These are phyloP conservation scores for Aspergillus transmontanensis DNA, from an alignment of 2,329 filamentous ascomycete genomes.

Conservation along the genomic window DNA sequence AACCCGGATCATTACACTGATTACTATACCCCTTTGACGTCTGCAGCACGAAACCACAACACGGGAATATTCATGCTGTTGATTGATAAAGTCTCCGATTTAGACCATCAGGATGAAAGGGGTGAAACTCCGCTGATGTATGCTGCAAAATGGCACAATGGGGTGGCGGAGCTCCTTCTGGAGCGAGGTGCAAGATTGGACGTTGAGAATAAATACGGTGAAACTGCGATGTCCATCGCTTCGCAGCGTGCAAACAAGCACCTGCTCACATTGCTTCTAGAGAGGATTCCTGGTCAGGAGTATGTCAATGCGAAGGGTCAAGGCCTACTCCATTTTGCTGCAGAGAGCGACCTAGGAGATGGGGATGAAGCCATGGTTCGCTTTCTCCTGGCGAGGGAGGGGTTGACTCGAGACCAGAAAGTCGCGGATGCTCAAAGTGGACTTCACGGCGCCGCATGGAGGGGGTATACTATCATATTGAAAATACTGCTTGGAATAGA, in stretches of 20 bases:
- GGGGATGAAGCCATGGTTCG: background rate
- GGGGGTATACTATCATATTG: background rate
- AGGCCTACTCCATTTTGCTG: background rate
- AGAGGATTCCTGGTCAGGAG: background rate
- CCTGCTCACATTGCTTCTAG: background rate
- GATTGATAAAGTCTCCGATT: background rate
- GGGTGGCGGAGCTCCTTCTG: background rate
- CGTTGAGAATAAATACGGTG: background rate
- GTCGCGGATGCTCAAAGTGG: background rate
- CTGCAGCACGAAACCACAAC: no score
- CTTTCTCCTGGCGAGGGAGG: background rate
- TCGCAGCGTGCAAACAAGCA: background rate
- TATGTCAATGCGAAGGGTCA: background rate
- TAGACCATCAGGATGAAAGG: background rate
- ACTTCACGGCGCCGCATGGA: background rate
- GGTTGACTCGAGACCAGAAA: background rate
- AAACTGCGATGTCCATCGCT: background rate
- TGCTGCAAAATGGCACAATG: background rate
- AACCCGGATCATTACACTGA: background rate
- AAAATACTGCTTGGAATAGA: background rate
- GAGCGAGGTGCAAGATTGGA: background rate
- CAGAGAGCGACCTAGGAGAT: background rate
- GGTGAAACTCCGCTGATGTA: background rate
- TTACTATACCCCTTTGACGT: background rate
- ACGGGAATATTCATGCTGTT: background rate